These are phyloP conservation scores for Aspergillus steynii DNA, from an alignment of 495 filamentous ascomycete species.

Conservation along the genomic window DNA sequence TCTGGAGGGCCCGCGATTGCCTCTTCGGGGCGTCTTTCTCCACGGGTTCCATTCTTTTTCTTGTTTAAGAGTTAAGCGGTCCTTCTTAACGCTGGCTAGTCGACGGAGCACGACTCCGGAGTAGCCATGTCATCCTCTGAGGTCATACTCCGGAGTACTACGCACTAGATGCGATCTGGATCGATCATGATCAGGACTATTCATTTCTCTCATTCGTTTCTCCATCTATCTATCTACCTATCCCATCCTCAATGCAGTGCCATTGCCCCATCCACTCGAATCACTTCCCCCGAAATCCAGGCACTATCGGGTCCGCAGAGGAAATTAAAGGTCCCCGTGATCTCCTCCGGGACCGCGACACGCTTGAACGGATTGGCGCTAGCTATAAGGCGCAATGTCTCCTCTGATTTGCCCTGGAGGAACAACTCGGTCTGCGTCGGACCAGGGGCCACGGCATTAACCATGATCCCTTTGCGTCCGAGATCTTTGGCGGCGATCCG, in stretches of 20 bases:
- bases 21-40: constrained; percentile 8
- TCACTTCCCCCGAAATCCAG: constrained; percentile 68
- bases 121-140: not conserved
- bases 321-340: constrained; percentile 58
- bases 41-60: constrained; percentile 5
- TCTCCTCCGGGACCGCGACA: constrained; percentile 61
- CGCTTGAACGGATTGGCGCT: constrained; percentile 54
- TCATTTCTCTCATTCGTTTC: not conserved
- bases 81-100: not conserved
- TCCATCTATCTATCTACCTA: not conserved
- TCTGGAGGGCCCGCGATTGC: not conserved
- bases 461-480: constrained; percentile 57
- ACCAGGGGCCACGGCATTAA: constrained; percentile 66
- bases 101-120: no score
- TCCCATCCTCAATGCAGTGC: not conserved
- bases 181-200: no score
- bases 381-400: constrained; percentile 48
- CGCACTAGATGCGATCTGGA: no score
- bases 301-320: constrained; percentile 48
- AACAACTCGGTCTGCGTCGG: constrained; percentile 61
- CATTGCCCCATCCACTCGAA: constrained; percentile 60
- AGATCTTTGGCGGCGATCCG: constrained; percentile 65
- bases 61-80: not conserved
- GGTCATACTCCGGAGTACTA: not conserved
- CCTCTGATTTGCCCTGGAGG: constrained; percentile 53